phyloP scores from a whole-genome alignment of 2,329 filamentous ascomycete genomes.

The Coniella lustricola region DNA sequence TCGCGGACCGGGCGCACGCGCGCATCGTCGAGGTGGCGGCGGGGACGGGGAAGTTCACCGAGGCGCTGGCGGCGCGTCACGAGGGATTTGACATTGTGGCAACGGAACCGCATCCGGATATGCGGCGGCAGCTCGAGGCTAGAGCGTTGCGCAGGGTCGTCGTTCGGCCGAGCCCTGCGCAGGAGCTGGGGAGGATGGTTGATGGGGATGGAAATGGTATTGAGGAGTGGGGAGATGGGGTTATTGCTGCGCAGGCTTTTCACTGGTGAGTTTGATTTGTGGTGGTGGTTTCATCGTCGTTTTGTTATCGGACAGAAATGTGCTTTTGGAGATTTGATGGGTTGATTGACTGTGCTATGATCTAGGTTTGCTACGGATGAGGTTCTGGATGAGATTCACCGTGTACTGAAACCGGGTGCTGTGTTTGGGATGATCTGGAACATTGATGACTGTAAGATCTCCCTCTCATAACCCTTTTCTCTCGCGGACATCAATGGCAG shows the following conservation, averaged over 20 bases:
- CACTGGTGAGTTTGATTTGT: conserved; percentile 41
- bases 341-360: not conserved
- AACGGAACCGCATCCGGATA: conserved; percentile 55
- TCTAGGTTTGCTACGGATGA: conserved; percentile 60
- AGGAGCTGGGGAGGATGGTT: conserved; percentile 36
- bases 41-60: conserved; percentile 29
- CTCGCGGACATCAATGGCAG: not conserved
- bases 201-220: conserved; percentile 21
- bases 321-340: not conserved
- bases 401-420: conserved; percentile 54
- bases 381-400: conserved; percentile 58
- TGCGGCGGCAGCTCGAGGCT: conserved; percentile 52
- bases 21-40: conserved; percentile 28
- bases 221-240: conserved; percentile 55
- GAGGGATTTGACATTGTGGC: conserved; percentile 51
- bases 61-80: conserved; percentile 43
- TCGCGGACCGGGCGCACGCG: conserved; percentile 39
- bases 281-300: not conserved
- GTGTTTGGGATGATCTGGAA: conserved; percentile 67
- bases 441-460: conserved; percentile 52
- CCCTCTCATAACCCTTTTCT: not conserved
- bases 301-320: not conserved
- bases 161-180: conserved; percentile 51
- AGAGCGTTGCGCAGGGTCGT: conserved; percentile 52
- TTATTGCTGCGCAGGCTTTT: conserved; percentile 59